Conservation (phyloP, 345 rosid species). For the Gossypium australe region DNA sequence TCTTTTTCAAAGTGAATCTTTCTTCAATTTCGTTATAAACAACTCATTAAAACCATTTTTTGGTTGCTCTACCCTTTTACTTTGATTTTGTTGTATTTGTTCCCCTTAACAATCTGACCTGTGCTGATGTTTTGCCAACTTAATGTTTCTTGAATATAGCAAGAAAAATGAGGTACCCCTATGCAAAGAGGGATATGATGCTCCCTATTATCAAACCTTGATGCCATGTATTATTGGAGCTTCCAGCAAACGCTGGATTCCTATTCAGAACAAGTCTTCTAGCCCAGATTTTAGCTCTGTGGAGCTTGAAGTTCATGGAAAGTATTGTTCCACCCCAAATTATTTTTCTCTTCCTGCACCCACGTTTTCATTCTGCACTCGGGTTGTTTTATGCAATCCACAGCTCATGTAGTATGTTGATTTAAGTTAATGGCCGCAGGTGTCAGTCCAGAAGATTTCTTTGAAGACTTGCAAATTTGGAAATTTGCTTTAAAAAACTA, state of each 20-base stretch:
- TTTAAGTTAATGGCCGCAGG: constrained; percentile 47
- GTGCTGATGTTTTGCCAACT: constrained; percentile 3
- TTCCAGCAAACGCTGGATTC: constrained; percentile 73
- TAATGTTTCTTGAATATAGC: constrained; percentile 31
- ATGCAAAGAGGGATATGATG: constrained; percentile 61
- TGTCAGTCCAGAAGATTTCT: constrained; percentile 64
- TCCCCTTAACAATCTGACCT: background rate
- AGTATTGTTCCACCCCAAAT: constrained; percentile 39
- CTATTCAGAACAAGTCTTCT: constrained; percentile 77
- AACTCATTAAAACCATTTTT: constrained; percentile 1
- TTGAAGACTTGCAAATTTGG: constrained; percentile 62
- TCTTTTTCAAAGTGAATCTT: background rate
- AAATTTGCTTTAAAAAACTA: constrained; percentile 68
- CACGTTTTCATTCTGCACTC: background rate
- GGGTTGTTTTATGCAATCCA: background rate
- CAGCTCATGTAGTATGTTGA: constrained; percentile 14
- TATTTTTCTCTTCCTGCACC: background rate
- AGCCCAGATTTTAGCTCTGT: constrained; percentile 43
- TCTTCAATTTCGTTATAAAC: background rate
- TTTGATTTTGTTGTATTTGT: background rate
- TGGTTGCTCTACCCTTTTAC: background rate
- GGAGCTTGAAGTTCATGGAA: constrained; percentile 81
- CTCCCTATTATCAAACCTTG: constrained; percentile 71
- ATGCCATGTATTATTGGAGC: constrained; percentile 74
- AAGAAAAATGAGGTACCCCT: constrained; percentile 45